phyloP scores from a whole-genome alignment of 208 protist species.

The Tritrichomonas musculus region DNA sequence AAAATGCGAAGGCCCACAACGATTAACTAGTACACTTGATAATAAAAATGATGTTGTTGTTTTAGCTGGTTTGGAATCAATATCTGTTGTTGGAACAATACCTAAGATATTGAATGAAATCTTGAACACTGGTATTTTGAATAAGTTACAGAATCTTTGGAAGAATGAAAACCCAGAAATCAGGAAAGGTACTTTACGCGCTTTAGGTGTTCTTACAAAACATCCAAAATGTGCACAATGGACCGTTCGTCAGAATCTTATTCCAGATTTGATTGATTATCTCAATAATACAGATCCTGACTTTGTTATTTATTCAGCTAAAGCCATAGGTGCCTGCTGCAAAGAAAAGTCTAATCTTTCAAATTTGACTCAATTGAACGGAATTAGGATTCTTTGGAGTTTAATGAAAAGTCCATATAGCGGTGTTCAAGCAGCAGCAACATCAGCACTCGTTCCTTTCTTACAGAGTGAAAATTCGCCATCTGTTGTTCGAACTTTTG shows the following conservation, averaged over 20 bases:
- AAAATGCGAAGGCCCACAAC: background rate
- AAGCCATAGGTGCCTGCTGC: conserved; percentile 1
- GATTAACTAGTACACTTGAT: background rate
- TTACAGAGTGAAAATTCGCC: background rate
- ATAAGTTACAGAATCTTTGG: background rate
- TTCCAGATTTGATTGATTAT: background rate
- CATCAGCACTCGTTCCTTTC: conserved; percentile 23
- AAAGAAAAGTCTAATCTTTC: background rate
- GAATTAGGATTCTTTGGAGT: background rate
- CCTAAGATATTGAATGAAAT: background rate
- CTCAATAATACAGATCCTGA: background rate
- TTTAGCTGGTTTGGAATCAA: background rate
- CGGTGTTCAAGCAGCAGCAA: conserved; percentile 7
- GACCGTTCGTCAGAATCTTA: background rate
- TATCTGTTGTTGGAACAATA: background rate
- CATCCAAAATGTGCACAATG: background rate
- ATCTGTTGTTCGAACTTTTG: background rate
- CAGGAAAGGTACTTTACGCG: background rate
- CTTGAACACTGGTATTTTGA: background rate
- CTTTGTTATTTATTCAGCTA: background rate
- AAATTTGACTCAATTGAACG: background rate
- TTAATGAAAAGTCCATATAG: background rate
- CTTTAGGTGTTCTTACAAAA: background rate
- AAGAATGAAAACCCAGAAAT: background rate
- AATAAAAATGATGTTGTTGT: background rate